Percentiles rank a stretch among this genome's conserved stretches.
Evolutionary conservation across 2,329 filamentous ascomycete genomes (phyloP).

Genomic region (Alternaria rosae): DNA sequence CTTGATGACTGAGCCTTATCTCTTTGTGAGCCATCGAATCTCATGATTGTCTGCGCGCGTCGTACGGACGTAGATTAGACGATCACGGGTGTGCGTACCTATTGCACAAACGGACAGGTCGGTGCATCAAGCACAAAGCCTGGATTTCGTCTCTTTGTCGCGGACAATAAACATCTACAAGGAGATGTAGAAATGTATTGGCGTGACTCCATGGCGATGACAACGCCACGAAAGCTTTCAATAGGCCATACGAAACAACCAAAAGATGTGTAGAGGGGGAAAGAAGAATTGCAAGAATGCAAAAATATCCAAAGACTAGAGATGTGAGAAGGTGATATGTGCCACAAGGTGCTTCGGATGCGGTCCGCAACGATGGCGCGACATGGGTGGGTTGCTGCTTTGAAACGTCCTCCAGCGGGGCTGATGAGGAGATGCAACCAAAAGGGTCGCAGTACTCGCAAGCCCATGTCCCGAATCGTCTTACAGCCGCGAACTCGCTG

Average conservation of each 20-base stretch:
- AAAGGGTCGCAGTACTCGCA: conserved; percentile 33
- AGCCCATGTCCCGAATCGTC: conserved; percentile 18
- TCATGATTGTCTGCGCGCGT: not conserved
- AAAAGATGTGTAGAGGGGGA: not conserved
- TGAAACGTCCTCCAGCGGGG: conserved; percentile 41
- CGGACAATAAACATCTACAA: conserved; percentile 28
- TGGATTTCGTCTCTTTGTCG: conserved; percentile 25
- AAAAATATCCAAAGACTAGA: conserved; percentile 16
- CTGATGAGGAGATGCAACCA: conserved; percentile 41
- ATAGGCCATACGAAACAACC: conserved; percentile 25
- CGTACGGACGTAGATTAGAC: not conserved
- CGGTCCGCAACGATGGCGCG: conserved; percentile 20
- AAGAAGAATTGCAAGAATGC: conserved; percentile 10
- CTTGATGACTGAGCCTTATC: conserved; percentile 1
- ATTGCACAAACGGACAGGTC: not conserved
- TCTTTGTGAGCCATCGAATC: conserved; percentile 5
- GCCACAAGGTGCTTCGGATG: conserved; percentile 9
- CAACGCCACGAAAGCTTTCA: conserved; percentile 32
- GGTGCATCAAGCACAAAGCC: conserved; percentile 16
- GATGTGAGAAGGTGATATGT: conserved; percentile 33
- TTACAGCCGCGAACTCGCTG: conserved; percentile 19
- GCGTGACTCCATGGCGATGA: conserved; percentile 40
- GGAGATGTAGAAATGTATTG: conserved; percentile 26
- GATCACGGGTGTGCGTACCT: conserved; percentile 2
- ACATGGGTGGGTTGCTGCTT: conserved; percentile 25